Evolutionary conservation across 306 rosid genomes (phyloP).

Genomic region (Delonix regia): DNA sequence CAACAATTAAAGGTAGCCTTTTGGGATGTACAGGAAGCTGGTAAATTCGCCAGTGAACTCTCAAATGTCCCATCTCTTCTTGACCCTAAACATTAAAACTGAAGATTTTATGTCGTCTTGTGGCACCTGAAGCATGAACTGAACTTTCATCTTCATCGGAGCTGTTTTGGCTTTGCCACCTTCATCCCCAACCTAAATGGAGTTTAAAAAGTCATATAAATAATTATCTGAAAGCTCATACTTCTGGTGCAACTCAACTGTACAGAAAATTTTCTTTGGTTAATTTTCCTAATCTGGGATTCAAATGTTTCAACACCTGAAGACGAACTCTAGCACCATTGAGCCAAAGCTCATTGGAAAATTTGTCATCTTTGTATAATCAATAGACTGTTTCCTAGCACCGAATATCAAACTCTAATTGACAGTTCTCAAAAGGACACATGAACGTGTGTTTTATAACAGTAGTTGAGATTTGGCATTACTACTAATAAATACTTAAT

Average conservation of each 20-base stretch:
- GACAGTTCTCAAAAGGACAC: constrained; percentile 17
- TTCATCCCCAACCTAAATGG: constrained; percentile 91
- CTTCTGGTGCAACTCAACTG: background rate
- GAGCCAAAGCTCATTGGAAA: background rate
- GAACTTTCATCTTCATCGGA: constrained; percentile 94
- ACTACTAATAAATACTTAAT: constrained; percentile 18
- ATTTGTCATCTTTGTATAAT: too few species aligned
- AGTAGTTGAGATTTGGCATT: background rate
- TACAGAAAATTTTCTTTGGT: constrained; percentile 10
- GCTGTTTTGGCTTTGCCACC: constrained; percentile 86
- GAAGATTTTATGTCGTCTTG: constrained; percentile 83
- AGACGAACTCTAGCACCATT: background rate
- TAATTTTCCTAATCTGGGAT: background rate
- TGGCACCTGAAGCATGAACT: constrained; percentile 98
- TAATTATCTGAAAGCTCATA: background rate
- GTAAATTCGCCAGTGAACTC: constrained; percentile 6
- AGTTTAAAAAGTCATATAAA: constrained; percentile 14
- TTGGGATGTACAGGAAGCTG: background rate
- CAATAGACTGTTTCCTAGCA: background rate
- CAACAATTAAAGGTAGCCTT: background rate
- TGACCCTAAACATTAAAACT: constrained; percentile 82
- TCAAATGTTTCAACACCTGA: background rate
- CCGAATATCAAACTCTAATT: constrained; percentile 6
- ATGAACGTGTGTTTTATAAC: background rate
- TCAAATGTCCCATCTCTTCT: constrained; percentile 95